These are phyloP conservation scores for Metschnikowia picachoensis DNA, from an alignment of 805 yeast species.

Conservation along the genomic window DNA sequence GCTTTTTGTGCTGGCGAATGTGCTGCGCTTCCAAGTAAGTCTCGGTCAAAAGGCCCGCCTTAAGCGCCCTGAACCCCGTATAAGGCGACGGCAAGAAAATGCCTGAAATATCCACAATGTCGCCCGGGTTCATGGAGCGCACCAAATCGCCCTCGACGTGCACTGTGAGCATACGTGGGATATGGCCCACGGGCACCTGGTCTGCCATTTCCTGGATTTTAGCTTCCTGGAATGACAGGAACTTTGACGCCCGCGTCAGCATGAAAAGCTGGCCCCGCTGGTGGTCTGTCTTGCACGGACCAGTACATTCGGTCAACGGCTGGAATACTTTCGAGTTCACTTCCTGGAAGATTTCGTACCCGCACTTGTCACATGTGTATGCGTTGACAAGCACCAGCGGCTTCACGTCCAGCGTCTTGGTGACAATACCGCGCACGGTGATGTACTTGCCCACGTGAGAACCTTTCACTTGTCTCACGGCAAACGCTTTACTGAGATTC, in stretches of 20 bases:
- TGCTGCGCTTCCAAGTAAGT: constrained; percentile 87
- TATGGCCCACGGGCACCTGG: constrained; percentile 98
- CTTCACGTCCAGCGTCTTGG: constrained; percentile 93
- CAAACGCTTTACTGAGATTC: constrained; percentile 52
- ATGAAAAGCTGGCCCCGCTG: constrained; percentile 85
- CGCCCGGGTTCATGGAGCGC: constrained; percentile 88
- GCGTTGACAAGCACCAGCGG: constrained; percentile 90
- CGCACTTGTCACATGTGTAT: constrained; percentile 96
- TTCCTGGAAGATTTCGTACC: constrained; percentile 94
- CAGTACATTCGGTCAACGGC: constrained; percentile 85
- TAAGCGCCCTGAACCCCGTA: constrained; percentile 89
- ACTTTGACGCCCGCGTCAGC: constrained; percentile 94
- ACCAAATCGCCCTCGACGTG: constrained; percentile 93
- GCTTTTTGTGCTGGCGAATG: constrained; percentile 83
- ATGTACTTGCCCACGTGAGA: constrained; percentile 77
- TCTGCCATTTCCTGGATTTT: constrained; percentile 90
- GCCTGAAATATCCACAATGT: constrained; percentile 88
- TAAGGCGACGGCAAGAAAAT: constrained; percentile 91
- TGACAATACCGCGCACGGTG: constrained; percentile 90
- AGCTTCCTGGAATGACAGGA: constrained; percentile 92
- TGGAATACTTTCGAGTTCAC: constrained; percentile 78
- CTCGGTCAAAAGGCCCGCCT: constrained; percentile 91
- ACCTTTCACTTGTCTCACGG: constrained; percentile 90
- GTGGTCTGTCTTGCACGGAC: constrained; percentile 76
- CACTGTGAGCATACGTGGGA: constrained; percentile 81